Conservation (phyloP, 2,329 filamentous ascomycete species). For the Calycina herbarum region DNA sequence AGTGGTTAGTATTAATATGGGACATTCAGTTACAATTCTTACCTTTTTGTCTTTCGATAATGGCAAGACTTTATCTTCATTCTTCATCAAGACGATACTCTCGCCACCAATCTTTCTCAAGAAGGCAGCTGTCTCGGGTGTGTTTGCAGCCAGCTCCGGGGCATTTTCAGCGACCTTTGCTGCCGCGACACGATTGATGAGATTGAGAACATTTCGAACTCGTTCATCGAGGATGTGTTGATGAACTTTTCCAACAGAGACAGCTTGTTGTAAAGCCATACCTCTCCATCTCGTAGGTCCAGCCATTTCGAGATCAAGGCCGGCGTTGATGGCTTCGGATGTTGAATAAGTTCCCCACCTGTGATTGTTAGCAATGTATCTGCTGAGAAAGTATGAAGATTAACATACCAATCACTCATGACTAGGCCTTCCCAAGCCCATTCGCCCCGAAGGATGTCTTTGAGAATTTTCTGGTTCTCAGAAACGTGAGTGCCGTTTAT, state of each 20-base stretch:
- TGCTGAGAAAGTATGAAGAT: not conserved
- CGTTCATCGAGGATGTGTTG: constrained; percentile 31
- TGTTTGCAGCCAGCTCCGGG: constrained; percentile 32
- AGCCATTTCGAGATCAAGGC: constrained; percentile 61
- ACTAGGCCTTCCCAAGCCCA: constrained; percentile 48
- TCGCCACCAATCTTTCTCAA: constrained; percentile 59
- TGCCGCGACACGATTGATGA: constrained; percentile 40
- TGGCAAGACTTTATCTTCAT: constrained; percentile 57
- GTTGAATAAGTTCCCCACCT: constrained; percentile 54
- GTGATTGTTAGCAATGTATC: not conserved
- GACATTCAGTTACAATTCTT: not conserved
- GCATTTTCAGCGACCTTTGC: constrained; percentile 31
- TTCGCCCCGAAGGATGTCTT: constrained; percentile 43
- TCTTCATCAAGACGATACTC: constrained; percentile 65
- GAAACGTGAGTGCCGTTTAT: constrained; percentile 48
- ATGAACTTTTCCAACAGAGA: constrained; percentile 29
- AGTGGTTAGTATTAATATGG: constrained; percentile 7
- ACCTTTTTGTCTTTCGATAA: constrained; percentile 59
- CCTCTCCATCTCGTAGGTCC: constrained; percentile 44
- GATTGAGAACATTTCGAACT: constrained; percentile 32
- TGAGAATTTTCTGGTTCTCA: constrained; percentile 42
- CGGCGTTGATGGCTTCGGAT: constrained; percentile 50
- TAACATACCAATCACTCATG: constrained; percentile 49
- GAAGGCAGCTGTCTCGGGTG: constrained; percentile 42
- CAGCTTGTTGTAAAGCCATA: constrained; percentile 28